Base-by-base conservation (phyloP, 164 flowering plant genomes). In the Sedum album region DNA sequence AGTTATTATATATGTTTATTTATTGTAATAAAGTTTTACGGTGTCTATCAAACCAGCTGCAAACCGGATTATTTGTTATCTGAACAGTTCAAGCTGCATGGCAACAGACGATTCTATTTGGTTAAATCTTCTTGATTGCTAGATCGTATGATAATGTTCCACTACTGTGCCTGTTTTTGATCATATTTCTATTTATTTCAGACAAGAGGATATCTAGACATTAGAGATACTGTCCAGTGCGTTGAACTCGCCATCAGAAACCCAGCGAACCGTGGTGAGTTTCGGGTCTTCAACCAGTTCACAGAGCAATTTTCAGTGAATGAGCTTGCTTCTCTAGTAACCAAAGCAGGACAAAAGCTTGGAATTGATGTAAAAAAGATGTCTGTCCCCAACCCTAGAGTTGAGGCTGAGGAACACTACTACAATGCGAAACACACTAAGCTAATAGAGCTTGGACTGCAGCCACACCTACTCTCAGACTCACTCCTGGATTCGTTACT, bases 351-450 rank as follows among this genome's bases (percentile, higher is more conserved):
- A 20, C 69, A 80, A 75, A 90, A 93, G 72, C 86, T 91, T 31
- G 98, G 98, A 21, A 71, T 93, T 64, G 85, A 91, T 20, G 97
- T 91, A 67, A 49, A 76, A 73, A 81, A 91, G 44, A 79, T 72
- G 73, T 82, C 89, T 17, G 94, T 93, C 62, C 98, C 98, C 4
- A 93, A 93, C 74, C 98, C 98, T 25, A 83, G 98, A 66, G 96
- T 93, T 9, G 98, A 93, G 78, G 94, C 96, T 15, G 98, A 93
- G 74, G 97, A 91, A 66, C 97, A 91, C 76, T 93, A 93, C 76
- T 93, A 93, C 83, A 93, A 91, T 70, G 97, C 97, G 5, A 93
- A 91, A 82, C 94, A 88, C 79, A 91, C 97, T 6, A 93, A 93
- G 73, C 91, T 93, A 36, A 75, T 87, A 11, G 97, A 90, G 72